These are phyloP conservation scores for Ettlia oleoabundans DNA, from an alignment of 139 green algal genomes.

Conservation along the genomic window DNA sequence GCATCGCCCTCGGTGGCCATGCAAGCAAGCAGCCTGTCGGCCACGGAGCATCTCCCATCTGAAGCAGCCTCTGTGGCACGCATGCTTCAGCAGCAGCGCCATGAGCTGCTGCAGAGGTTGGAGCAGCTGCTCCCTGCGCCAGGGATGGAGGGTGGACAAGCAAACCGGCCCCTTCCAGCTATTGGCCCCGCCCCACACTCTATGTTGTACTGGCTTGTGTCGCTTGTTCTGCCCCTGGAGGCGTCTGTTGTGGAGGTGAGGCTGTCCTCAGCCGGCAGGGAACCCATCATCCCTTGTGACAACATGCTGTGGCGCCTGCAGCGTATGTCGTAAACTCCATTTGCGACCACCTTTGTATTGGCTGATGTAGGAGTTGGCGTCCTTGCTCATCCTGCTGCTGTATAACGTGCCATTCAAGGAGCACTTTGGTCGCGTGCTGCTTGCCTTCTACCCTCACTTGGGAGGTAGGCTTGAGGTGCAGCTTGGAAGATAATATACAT, in stretches of 20 bases:
- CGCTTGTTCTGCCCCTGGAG: too few relatives aligned
- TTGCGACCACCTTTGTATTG: too few relatives aligned
- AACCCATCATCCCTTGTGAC: too few relatives aligned
- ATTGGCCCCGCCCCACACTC: too few relatives aligned
- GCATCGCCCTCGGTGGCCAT: not conserved
- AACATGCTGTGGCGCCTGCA: too few relatives aligned
- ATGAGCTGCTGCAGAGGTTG: constrained; percentile 1
- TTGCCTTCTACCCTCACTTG: constrained; percentile 42
- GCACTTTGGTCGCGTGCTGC: constrained; percentile 31
- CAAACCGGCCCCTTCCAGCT: too few relatives aligned
- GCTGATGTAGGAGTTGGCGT: constrained; percentile 48
- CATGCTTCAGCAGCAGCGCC: constrained; percentile 29
- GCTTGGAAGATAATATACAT: not conserved
- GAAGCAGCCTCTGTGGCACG: not conserved
- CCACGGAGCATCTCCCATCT: not conserved
- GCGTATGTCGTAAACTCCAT: too few relatives aligned
- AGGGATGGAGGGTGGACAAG: too few relatives aligned
- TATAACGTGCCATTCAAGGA: constrained; percentile 65
- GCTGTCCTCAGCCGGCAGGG: too few relatives aligned
- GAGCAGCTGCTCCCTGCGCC: constrained; percentile 4
- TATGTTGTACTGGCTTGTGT: too few relatives aligned
- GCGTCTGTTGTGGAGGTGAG: too few relatives aligned
- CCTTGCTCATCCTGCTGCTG: constrained; percentile 64
- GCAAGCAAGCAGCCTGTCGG: not conserved
- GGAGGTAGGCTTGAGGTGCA: not conserved